phyloP scores from a whole-genome alignment of 257 asterid species.

The Rhazya stricta region DNA sequence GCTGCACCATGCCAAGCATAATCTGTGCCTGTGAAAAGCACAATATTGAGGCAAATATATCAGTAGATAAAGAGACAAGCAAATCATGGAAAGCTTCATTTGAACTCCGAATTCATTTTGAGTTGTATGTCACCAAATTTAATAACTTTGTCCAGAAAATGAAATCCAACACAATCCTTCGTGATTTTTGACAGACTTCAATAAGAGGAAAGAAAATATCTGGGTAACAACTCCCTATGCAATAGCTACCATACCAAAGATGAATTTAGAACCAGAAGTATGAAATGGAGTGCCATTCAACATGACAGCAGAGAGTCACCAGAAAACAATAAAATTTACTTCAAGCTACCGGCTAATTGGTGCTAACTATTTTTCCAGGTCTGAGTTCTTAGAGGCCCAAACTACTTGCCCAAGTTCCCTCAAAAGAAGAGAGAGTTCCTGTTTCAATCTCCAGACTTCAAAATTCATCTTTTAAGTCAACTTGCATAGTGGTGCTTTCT shows the following conservation, averaged over 20 bases:
- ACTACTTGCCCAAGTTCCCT: background rate
- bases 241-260: background rate
- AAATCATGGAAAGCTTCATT: background rate
- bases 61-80: constrained; percentile 20
- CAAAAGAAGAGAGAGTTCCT: background rate
- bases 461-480: background rate
- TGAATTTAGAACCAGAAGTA: background rate
- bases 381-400: background rate
- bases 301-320: background rate
- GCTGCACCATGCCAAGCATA: constrained; percentile 95
- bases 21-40: constrained; percentile 67
- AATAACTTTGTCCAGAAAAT: background rate
- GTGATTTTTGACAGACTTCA: background rate
- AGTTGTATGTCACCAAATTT: background rate
- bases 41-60: constrained; percentile 14
- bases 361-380: background rate
- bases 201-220: background rate
- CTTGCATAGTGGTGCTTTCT: background rate
- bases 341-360: background rate
- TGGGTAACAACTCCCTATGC: background rate
- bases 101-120: background rate
- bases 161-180: background rate
- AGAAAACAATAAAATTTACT: background rate
- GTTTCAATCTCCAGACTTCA: background rate
- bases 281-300: too few relatives aligned